Conservation (phyloP, 805 yeast species). For the Myxozyma kluyveri region DNA sequence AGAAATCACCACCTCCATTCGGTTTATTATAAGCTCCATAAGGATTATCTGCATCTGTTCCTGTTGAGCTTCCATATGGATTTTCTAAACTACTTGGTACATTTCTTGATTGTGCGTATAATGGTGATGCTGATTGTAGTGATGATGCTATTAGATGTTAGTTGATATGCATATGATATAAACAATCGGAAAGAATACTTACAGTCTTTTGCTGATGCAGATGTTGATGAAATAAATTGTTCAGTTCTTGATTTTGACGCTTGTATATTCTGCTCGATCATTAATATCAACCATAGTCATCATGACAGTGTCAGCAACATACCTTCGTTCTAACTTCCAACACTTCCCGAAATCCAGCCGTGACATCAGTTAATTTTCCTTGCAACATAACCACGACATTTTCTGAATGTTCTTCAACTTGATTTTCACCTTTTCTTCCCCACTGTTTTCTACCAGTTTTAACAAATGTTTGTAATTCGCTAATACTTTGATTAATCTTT, state of each 20-base stretch:
- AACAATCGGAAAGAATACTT: not conserved
- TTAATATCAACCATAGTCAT: not conserved
- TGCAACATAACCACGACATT: conserved; percentile 85
- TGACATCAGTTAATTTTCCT: conserved; percentile 85
- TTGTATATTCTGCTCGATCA: conserved; percentile 54
- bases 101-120: conserved; percentile 31
- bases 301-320: not conserved
- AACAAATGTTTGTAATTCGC: conserved; percentile 55
- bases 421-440: conserved; percentile 48
- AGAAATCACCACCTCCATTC: conserved; percentile 44
- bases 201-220: conserved; percentile 33
- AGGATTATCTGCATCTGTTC: conserved; percentile 26
- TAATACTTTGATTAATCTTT: conserved; percentile 68
- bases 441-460: conserved; percentile 39
- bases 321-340: conserved; percentile 74
- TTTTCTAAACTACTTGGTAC: conserved; percentile 20
- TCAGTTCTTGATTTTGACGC: conserved; percentile 79
- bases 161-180: conserved; percentile 6
- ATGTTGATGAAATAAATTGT: conserved; percentile 61
- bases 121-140: conserved; percentile 37
- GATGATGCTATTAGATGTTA: conserved; percentile 5
- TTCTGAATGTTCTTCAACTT: conserved; percentile 68
- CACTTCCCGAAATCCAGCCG: conserved; percentile 89
- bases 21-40: conserved; percentile 23
- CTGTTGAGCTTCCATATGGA: conserved; percentile 23